Conservation (phyloP, 2,329 filamentous ascomycete genomes). For the Xylariomycetidae sp. region DNA sequence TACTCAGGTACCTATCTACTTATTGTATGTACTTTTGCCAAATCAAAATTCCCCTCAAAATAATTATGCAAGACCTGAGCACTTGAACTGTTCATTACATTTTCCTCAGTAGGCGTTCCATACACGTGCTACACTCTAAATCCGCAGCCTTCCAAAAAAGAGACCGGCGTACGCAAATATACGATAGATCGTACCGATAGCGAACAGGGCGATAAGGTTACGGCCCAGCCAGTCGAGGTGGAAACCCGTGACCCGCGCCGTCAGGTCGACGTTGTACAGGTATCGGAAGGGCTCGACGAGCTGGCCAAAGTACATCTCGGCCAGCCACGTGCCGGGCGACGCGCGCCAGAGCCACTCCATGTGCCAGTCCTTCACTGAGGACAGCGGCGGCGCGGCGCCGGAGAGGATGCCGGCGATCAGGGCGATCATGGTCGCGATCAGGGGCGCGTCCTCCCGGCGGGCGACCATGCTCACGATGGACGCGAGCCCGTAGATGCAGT, state of each 20-base stretch:
- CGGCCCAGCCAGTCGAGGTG: conserved; percentile 37
- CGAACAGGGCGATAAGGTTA: conserved; percentile 40
- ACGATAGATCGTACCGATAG: conserved; percentile 40
- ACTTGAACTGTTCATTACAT: no score
- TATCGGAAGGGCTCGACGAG: conserved; percentile 44
- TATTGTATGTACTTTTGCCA: no score
- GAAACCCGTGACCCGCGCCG: conserved; percentile 39
- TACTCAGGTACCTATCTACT: no score
- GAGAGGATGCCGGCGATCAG: conserved; percentile 51
- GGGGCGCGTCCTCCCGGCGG: conserved; percentile 50
- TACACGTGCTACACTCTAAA: no score
- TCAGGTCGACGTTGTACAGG: conserved; percentile 46
- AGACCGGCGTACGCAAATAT: conserved; percentile 40
- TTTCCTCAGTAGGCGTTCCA: no score
- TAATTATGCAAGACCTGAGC: no score
- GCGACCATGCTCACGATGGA: conserved; percentile 49
- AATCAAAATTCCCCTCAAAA: no score
- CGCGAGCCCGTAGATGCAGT: conserved; percentile 53
- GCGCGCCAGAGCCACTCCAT: conserved; percentile 52
- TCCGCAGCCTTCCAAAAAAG: conserved; percentile 25
- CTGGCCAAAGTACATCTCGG: conserved; percentile 51
- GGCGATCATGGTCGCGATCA: conserved; percentile 50
- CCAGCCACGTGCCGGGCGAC: conserved; percentile 51
- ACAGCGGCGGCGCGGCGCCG: conserved; percentile 47
- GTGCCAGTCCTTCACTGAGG: conserved; percentile 45